phyloP scores from a whole-genome alignment of 257 asterid species.

The Ehretia macrophylla region DNA sequence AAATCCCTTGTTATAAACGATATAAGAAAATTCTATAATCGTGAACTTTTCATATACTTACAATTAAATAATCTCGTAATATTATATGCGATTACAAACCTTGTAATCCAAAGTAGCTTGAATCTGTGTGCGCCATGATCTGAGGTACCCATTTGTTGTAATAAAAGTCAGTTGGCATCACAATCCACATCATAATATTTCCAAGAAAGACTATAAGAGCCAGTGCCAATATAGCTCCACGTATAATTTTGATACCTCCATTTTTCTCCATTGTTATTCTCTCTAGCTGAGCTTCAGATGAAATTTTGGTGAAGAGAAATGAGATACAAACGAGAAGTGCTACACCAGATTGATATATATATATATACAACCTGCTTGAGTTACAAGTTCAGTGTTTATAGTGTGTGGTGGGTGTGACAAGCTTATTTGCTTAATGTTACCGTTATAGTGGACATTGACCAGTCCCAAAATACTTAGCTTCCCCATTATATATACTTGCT shows the following conservation, averaged over 20 bases:
- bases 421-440: not conserved
- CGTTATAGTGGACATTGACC: not conserved
- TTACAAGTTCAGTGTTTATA: not conserved
- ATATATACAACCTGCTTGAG: not conserved
- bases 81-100: slow-evolving; percentile 28
- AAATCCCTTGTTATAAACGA: too few relatives aligned
- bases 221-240: slow-evolving; percentile 47
- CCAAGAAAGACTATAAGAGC: slow-evolving; percentile 76
- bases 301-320: not conserved
- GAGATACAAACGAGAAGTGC: not conserved
- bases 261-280: slow-evolving; percentile 3
- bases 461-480: not conserved
- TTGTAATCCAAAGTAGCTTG: slow-evolving; percentile 88
- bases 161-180: slow-evolving; percentile 93
- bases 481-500: not conserved
- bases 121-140: slow-evolving; percentile 57
- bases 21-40: too few relatives aligned
- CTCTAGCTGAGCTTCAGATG: not conserved
- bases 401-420: not conserved
- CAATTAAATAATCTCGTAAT: too few relatives aligned
- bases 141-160: slow-evolving; percentile 76
- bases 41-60: too few relatives aligned
- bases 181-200: slow-evolving; percentile 92
- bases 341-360: not conserved
- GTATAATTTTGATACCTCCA: slow-evolving; percentile 32